These are phyloP conservation scores for Mytilinidion resinicola DNA, from an alignment of 495 filamentous ascomycete genomes.

Conservation along the genomic window DNA sequence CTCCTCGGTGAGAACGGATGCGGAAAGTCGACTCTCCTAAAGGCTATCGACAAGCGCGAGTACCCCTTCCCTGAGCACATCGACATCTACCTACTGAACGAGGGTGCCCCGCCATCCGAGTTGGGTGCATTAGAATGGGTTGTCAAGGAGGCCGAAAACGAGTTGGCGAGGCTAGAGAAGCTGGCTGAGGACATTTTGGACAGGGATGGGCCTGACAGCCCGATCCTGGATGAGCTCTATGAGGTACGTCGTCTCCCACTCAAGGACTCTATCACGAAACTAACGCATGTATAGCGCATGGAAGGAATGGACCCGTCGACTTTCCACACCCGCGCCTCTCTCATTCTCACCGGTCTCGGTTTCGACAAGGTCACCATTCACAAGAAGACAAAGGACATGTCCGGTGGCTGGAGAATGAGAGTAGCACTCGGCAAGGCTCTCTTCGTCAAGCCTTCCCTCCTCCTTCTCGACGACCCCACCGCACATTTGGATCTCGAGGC, in stretches of 20 bases:
- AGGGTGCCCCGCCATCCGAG: slow-evolving; percentile 87
- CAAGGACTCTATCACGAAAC: neutral
- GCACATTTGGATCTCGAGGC: slow-evolving; percentile 99
- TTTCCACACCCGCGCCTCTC: slow-evolving; percentile 91
- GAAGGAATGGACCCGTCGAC: slow-evolving; percentile 99
- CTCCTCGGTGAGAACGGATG: slow-evolving; percentile 98
- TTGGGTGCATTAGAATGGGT: slow-evolving; percentile 95
- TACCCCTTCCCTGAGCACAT: slow-evolving; percentile 94
- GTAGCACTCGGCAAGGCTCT: slow-evolving; percentile 95
- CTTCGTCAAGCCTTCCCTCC: slow-evolving; percentile 93
- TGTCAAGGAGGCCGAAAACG: slow-evolving; percentile 87
- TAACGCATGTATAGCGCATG: slow-evolving; percentile 62
- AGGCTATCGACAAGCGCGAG: slow-evolving; percentile 88
- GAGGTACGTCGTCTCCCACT: slow-evolving; percentile 57
- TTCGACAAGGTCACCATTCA: slow-evolving; percentile 97
- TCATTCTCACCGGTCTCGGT: slow-evolving; percentile 96
- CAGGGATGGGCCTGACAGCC: slow-evolving; percentile 81
- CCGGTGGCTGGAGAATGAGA: slow-evolving; percentile 99
- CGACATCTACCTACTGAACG: slow-evolving; percentile 97
- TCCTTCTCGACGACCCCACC: slow-evolving; percentile 96
- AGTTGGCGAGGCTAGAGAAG: slow-evolving; percentile 82
- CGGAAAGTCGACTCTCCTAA: slow-evolving; percentile 94
- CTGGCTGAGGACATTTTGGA: slow-evolving; percentile 87
- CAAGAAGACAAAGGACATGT: slow-evolving; percentile 99
- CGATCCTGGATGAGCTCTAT: slow-evolving; percentile 89